Conservation (phyloP, 2,329 filamentous ascomycete genomes). For the Nannizzia gypsea region DNA sequence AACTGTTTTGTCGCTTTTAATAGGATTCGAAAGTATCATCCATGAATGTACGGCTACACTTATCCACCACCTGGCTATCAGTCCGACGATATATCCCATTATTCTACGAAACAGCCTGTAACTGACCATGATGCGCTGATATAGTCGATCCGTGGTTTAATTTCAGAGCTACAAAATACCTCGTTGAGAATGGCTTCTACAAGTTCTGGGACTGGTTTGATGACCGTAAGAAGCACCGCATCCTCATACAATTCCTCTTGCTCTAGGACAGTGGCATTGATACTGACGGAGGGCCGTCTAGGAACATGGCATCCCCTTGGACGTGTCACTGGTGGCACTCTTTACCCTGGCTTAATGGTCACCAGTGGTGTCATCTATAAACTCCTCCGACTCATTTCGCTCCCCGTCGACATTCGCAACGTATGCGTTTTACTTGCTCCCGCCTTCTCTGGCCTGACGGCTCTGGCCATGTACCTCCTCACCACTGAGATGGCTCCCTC, state of each 20-base stretch:
- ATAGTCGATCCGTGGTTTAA: conserved; percentile 99
- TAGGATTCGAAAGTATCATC: conserved; percentile 97
- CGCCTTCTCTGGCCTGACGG: conserved; percentile 85
- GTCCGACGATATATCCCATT: neutral
- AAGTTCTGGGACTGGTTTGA: conserved; percentile 99
- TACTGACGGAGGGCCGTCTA: conserved; percentile 21
- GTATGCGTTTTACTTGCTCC: conserved; percentile 95
- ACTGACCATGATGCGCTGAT: conserved; percentile 6
- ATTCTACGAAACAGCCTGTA: neutral
- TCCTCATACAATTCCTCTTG: neutral
- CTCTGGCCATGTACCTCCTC: conserved; percentile 83
- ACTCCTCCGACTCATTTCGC: conserved; percentile 69
- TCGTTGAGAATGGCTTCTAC: conserved; percentile 94
- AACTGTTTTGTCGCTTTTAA: conserved; percentile 18
- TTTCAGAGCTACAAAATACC: conserved; percentile 95
- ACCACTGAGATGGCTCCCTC: conserved; percentile 97
- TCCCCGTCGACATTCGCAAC: conserved; percentile 97
- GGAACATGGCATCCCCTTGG: conserved; percentile 97
- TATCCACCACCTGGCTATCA: neutral
- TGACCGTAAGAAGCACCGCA: conserved; percentile 52
- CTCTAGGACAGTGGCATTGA: no score
- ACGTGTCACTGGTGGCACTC: conserved; percentile 94
- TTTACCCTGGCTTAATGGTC: conserved; percentile 98
- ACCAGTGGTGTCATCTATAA: conserved; percentile 97
- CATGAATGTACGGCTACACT: conserved; percentile 73